Conservation (phyloP, 306 rosid genomes). For the Geum urbanum region DNA sequence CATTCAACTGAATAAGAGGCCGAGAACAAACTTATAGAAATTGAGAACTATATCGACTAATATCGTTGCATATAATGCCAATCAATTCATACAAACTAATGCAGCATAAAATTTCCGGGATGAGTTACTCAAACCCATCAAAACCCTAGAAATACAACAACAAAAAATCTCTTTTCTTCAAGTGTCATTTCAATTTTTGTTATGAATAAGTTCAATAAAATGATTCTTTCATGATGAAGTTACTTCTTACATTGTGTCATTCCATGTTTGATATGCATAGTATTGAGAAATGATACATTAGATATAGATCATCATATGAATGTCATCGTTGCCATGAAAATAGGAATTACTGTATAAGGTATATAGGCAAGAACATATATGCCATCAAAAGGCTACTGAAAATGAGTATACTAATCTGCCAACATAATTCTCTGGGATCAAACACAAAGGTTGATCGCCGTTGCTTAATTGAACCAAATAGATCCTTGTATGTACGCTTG, state of each 20-base stretch:
- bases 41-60: too few species aligned
- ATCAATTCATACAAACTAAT: too few species aligned
- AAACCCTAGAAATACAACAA: too few species aligned
- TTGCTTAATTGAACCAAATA: constrained; percentile 74
- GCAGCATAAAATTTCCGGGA: too few species aligned
- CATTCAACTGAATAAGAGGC: too few species aligned
- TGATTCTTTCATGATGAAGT: background rate
- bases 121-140: too few species aligned
- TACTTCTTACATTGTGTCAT: background rate
- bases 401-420: constrained; percentile 19
- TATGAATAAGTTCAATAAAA: too few species aligned
- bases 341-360: background rate
- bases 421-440: constrained; percentile 6
- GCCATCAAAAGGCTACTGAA: constrained; percentile 22
- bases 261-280: too few species aligned
- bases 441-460: constrained; percentile 28
- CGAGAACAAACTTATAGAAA: too few species aligned
- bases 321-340: background rate
- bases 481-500: constrained; percentile 69
- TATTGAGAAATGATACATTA: background rate
- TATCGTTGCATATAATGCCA: too few species aligned
- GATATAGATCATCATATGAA: background rate
- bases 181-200: too few species aligned
- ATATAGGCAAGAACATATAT: constrained; percentile 17
- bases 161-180: too few species aligned